These are phyloP conservation scores for Tylopilus sp. DNA, from an alignment of 768 basidiomycete genomes.

Conservation along the genomic window DNA sequence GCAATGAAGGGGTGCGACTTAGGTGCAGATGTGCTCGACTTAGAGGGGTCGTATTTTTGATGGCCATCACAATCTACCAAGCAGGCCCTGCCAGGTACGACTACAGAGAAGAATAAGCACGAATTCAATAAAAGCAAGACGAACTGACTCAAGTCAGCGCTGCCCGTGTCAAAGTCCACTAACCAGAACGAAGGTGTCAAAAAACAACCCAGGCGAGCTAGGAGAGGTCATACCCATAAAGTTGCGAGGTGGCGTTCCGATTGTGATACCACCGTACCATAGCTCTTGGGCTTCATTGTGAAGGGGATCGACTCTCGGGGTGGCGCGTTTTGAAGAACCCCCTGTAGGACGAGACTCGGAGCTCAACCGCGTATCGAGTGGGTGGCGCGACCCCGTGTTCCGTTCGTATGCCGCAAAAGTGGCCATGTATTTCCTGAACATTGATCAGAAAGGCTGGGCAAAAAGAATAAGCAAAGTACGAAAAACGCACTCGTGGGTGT, in stretches of 20 bases:
- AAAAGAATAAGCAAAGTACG: background rate
- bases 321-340: slow-evolving; percentile 8
- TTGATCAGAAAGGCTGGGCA: background rate
- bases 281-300: slow-evolving; percentile 28
- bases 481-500: slow-evolving; percentile 7
- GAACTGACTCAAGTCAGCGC: slow-evolving; percentile 40
- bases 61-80: slow-evolving; percentile 24
- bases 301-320: slow-evolving; percentile 24
- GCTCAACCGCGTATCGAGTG: slow-evolving; percentile 12
- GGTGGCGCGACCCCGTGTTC: background rate
- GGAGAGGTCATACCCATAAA: slow-evolving; percentile 33
- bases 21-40: slow-evolving; percentile 25
- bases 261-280: slow-evolving; percentile 40
- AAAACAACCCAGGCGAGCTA: background rate
- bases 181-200: background rate
- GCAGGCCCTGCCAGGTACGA: slow-evolving; percentile 31
- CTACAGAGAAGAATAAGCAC: slow-evolving; percentile 15
- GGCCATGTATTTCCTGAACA: slow-evolving; percentile 37
- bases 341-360: background rate
- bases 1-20: slow-evolving; percentile 19
- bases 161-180: slow-evolving; percentile 52
- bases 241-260: slow-evolving; percentile 43
- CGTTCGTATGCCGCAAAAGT: slow-evolving; percentile 36
- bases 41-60: slow-evolving; percentile 20
- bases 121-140: background rate